Evolutionary conservation across 371 early-diverging fungal species (phyloP), one percentile per base, ranked within the genome.

Genomic region (Mortierella sp.): DNA sequence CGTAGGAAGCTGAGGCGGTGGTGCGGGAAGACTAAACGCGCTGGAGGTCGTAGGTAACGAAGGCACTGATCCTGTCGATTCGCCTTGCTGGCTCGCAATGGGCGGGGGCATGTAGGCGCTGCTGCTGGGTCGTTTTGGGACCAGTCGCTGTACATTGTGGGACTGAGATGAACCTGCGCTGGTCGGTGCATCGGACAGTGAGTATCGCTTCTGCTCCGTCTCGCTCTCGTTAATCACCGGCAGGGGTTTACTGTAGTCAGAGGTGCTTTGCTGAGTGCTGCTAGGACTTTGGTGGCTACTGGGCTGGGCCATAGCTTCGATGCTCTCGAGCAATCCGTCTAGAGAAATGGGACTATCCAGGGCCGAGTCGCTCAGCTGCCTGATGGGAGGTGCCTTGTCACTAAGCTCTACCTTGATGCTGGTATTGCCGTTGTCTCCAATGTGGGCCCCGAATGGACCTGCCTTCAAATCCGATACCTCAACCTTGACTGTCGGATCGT

Each of bases 271-370:
- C 6, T 28, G 28, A 31, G 12, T 50, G 4, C 34, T 24, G 15
- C 14, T 50, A n/a, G 56, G 39, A 11, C 34, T 15, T 17, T 64
- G 50, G 24, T 50, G 42, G 27, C 17, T 28, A 11, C 55, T 56
- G n/a, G 75, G 52, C 44, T 39, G 57, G 9, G 64, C 43, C 75
- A 75, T 68, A 2, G 75, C 75, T 34, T 75, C 75, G 11, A 75
- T 59, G 17, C 75, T 75, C 39, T 75, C 75, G 56, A 75, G 24
- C 17, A 75, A 27, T 5, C 75, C 75, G 51, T 75, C 69, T 11
- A 75, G 26, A 6, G 75, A 75, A 21, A 56, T 75, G 1, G 75
- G 64, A 24, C 75, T 68, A 26, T 63, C 69, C 19, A 64, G 23
- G 2, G 58, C 55, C 1, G 50, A 46, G 23, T 47, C 48, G 26